phyloP scores from a whole-genome alignment of 768 basidiomycete species.

The Galerina sulciceps region DNA sequence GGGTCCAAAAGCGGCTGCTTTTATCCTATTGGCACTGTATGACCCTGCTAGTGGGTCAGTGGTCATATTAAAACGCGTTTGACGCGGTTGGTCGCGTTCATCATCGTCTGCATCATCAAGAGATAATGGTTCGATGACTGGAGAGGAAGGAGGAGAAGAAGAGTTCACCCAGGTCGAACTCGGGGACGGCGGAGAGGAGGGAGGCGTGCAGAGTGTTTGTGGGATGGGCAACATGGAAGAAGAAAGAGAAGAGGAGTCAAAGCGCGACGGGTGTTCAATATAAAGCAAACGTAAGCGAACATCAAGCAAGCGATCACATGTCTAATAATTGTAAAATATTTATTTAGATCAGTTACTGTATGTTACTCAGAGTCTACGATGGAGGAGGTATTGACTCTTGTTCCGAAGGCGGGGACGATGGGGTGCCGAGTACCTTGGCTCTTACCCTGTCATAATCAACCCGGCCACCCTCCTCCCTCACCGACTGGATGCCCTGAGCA shows the following conservation, averaged over 20 bases:
- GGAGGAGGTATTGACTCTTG: background rate
- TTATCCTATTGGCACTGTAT: conserved; percentile 40
- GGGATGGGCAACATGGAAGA: conserved; percentile 26
- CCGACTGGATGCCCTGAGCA: conserved; percentile 37
- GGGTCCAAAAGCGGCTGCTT: conserved; percentile 17
- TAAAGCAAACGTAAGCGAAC: background rate
- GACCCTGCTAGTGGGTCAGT: conserved; percentile 64
- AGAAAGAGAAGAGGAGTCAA: conserved; percentile 3
- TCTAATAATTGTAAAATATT: background rate
- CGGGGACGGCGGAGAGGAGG: conserved; percentile 40
- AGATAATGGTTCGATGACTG: conserved; percentile 25
- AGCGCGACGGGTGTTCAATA: background rate
- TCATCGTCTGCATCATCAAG: conserved; percentile 27
- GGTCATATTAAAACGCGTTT: conserved; percentile 12
- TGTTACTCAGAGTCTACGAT: no score
- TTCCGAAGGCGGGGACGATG: background rate
- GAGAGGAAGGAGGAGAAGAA: conserved; percentile 56
- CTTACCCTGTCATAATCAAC: conserved; percentile 24
- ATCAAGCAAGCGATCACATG: background rate
- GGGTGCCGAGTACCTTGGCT: conserved; percentile 12
- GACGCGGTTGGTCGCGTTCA: conserved; percentile 7
- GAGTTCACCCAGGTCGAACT: conserved; percentile 33
- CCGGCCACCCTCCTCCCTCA: conserved; percentile 35
- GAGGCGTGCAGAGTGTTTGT: conserved; percentile 21
- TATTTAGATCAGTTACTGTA: no score